Evolutionary conservation across 345 rosid genomes (phyloP).

Genomic region (Physaria fendleri): DNA sequence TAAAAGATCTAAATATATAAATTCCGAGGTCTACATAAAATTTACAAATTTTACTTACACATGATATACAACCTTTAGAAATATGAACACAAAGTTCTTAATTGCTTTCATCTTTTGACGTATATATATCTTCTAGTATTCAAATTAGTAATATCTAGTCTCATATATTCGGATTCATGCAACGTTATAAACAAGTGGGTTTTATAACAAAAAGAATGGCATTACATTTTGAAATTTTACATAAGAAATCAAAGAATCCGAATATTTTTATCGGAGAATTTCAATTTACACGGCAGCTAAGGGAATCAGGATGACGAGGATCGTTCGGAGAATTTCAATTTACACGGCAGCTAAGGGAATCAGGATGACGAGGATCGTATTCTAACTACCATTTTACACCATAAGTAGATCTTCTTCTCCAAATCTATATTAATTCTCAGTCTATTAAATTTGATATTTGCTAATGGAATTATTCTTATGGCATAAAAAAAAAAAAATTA

Average conservation of each 20-base stretch:
- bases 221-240: slow-evolving; percentile 8
- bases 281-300: slow-evolving; percentile 14
- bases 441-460: neutral
- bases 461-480: slow-evolving; percentile 9
- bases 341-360: slow-evolving; percentile 3
- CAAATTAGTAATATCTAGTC: slow-evolving; percentile 5
- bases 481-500: neutral
- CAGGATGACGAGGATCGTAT: slow-evolving; percentile 22
- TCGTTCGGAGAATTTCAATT: slow-evolving; percentile 7
- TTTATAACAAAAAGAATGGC: neutral
- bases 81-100: neutral
- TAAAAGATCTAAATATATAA: neutral
- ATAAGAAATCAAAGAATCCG: slow-evolving; percentile 2
- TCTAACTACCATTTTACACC: slow-evolving; percentile 18
- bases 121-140: slow-evolving; percentile 13
- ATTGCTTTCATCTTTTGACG: slow-evolving; percentile 14
- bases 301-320: slow-evolving; percentile 12
- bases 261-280: slow-evolving; percentile 3
- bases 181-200: slow-evolving; percentile 14
- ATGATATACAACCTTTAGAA: neutral
- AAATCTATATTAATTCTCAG: slow-evolving; percentile 13
- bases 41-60: neutral
- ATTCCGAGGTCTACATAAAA: neutral
- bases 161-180: slow-evolving; percentile 17
- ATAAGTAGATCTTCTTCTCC: slow-evolving; percentile 8